Evolutionary conservation across 306 rosid genomes (phyloP).

Genomic region (Geum urbanum): DNA sequence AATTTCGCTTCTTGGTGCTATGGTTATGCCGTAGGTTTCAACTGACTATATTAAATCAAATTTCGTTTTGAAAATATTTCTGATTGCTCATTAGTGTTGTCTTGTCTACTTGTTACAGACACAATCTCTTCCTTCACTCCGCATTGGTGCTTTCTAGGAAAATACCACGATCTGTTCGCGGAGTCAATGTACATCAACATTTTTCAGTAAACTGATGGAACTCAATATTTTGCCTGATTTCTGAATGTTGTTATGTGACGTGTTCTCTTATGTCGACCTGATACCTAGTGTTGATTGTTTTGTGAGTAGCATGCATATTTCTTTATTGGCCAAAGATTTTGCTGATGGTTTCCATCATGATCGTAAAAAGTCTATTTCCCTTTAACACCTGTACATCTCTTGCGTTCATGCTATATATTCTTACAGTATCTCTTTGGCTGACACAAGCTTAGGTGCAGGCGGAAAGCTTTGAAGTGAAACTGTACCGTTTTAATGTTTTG

Average conservation of each 20-base stretch:
- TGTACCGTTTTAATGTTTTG: neutral
- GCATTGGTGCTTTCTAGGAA: slow-evolving; percentile 94
- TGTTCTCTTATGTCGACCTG: neutral
- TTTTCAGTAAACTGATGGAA: slow-evolving; percentile 15
- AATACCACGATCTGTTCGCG: slow-evolving; percentile 77
- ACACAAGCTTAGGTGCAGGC: neutral
- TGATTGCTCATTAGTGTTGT: slow-evolving; percentile 9
- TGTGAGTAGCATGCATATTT: neutral
- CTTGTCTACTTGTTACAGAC: slow-evolving; percentile 50
- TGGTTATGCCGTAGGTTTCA: slow-evolving; percentile 98
- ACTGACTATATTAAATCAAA: slow-evolving; percentile 7
- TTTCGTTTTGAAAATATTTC: slow-evolving; percentile 5
- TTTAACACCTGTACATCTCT: neutral
- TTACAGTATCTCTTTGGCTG: neutral
- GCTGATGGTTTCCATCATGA: neutral
- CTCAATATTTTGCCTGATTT: neutral
- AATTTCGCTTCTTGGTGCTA: slow-evolving; percentile 96
- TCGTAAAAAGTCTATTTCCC: neutral
- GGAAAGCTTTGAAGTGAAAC: neutral
- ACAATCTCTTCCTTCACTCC: slow-evolving; percentile 97
- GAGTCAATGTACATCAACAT: slow-evolving; percentile 59
- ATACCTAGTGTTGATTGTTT: neutral
- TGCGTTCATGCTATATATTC: neutral
- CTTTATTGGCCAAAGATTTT: neutral
- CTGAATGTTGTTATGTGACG: neutral